phyloP scores from a whole-genome alignment of 768 basidiomycete genomes.

The Leccinum pellstonianum region DNA sequence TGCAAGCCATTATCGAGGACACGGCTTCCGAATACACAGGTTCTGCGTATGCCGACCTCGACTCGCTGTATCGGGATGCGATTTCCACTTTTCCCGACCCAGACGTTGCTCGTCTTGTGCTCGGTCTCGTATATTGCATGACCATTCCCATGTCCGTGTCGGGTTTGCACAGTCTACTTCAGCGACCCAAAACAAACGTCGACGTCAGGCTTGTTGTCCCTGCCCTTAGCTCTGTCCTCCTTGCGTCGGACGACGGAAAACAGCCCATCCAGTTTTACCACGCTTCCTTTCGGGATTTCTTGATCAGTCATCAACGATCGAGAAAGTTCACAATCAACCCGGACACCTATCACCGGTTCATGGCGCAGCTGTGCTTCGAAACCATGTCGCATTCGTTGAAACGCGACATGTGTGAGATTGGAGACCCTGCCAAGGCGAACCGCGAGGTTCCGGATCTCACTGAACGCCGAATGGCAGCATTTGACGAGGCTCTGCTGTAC shows the following conservation, averaged over 20 bases:
- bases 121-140: constrained; percentile 19
- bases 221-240: constrained; percentile 18
- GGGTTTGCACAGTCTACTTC: constrained; percentile 10
- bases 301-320: constrained; percentile 16
- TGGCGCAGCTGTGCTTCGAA: constrained; percentile 18
- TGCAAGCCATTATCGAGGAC: constrained; percentile 15
- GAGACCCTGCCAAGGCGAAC: constrained; percentile 16
- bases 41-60: constrained; percentile 16
- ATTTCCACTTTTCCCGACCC: constrained; percentile 16
- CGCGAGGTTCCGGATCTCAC: constrained; percentile 13
- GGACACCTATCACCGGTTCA: background rate
- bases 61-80: constrained; percentile 17
- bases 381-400: constrained; percentile 14
- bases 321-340: constrained; percentile 10
- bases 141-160: constrained; percentile 15
- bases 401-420: constrained; percentile 17
- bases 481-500: constrained; percentile 15
- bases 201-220: constrained; percentile 18
- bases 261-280: constrained; percentile 23
- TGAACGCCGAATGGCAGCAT: constrained; percentile 5
- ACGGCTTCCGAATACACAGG: background rate
- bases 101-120: constrained; percentile 17
- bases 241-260: constrained; percentile 12
- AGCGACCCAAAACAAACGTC: constrained; percentile 13
- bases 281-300: constrained; percentile 9